Evolutionary conservation across 305 asterid species (phyloP).

Genomic region (Fraxinus ornus): DNA sequence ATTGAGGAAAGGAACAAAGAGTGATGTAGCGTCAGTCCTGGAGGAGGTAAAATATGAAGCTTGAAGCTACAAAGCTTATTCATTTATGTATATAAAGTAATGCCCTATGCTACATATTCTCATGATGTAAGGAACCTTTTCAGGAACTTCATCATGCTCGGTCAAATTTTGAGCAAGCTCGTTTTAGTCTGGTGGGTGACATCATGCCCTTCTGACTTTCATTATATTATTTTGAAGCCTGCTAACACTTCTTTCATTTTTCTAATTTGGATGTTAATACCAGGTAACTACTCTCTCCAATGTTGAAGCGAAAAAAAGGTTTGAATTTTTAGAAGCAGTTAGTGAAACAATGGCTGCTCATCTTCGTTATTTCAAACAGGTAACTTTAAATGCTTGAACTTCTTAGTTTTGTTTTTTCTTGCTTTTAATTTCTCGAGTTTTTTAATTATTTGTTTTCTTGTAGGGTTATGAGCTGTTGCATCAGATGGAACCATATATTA

Average conservation of each 20-base stretch:
- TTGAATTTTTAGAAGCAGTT: constrained; percentile 96
- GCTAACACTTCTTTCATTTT: not conserved
- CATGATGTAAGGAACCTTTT: constrained; percentile 30
- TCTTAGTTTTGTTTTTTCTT: constrained; percentile 16
- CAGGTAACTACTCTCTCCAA: constrained; percentile 92
- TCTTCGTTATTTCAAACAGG: constrained; percentile 99
- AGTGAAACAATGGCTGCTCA: constrained; percentile 99
- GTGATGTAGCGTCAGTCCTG: constrained; percentile 69
- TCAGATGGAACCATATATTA: constrained; percentile 99
- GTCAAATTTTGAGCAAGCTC: constrained; percentile 93
- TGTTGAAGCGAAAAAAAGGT: constrained; percentile 96
- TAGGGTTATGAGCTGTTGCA: constrained; percentile 98
- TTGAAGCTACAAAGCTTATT: not conserved
- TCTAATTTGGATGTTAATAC: constrained; percentile 27
- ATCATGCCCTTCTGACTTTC: constrained; percentile 6
- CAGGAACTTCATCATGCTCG: constrained; percentile 97
- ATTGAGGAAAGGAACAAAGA: constrained; percentile 86
- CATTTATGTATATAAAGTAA: not conserved
- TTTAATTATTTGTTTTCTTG: constrained; percentile 25
- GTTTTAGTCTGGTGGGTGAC: constrained; percentile 78
- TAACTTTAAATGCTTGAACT: constrained; percentile 25
- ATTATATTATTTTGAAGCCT: constrained; percentile 18
- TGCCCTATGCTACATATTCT: constrained; percentile 19
- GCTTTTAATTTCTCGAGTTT: constrained; percentile 19
- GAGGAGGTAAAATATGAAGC: constrained; percentile 73